Percentiles rank a stretch among this genome's conserved stretches.
Evolutionary conservation across 2,329 filamentous ascomycete species (phyloP).

Genomic region (Septoria petroselini): DNA sequence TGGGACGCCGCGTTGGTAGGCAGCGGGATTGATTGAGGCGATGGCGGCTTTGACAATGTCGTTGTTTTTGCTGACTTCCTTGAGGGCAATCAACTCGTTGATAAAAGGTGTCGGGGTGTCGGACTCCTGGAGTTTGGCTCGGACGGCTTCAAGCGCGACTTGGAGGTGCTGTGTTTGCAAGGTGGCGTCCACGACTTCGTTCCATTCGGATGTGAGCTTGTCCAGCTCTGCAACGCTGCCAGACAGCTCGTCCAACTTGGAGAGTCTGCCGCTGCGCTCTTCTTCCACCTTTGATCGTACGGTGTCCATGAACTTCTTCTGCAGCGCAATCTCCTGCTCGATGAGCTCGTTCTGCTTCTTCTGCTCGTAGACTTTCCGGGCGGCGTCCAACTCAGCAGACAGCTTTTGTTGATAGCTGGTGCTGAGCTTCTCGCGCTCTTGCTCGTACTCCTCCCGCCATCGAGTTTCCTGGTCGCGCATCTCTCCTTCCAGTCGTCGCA

Average conservation of each 20-base stretch:
- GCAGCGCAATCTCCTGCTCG: conserved; percentile 85
- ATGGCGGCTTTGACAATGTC: conserved; percentile 85
- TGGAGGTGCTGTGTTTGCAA: conserved; percentile 94
- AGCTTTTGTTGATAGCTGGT: conserved; percentile 77
- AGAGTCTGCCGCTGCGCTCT: conserved; percentile 81
- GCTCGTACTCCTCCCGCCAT: conserved; percentile 85
- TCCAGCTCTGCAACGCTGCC: conserved; percentile 78
- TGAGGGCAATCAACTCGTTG: conserved; percentile 87
- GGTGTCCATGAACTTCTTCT: conserved; percentile 76
- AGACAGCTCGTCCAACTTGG: conserved; percentile 78
- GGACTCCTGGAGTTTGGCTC: conserved; percentile 73
- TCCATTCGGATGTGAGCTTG: conserved; percentile 83
- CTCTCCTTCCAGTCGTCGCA: conserved; percentile 78
- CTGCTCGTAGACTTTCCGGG: conserved; percentile 76
- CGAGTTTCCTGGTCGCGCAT: conserved; percentile 76
- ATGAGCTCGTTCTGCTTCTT: conserved; percentile 79
- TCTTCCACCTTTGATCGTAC: conserved; percentile 79
- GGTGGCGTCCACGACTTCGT: conserved; percentile 83
- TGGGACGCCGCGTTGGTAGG: conserved; percentile 89
- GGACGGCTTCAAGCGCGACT: conserved; percentile 90
- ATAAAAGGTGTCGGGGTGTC: conserved; percentile 76
- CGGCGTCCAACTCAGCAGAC: conserved; percentile 72
- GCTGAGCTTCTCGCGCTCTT: conserved; percentile 77
- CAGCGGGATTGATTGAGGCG: conserved; percentile 87
- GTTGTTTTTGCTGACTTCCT: conserved; percentile 80